Evolutionary conservation across 2,329 filamentous ascomycete genomes (phyloP), one percentile per base, ranked within the genome.

Genomic region (Diaporthe capsici): DNA sequence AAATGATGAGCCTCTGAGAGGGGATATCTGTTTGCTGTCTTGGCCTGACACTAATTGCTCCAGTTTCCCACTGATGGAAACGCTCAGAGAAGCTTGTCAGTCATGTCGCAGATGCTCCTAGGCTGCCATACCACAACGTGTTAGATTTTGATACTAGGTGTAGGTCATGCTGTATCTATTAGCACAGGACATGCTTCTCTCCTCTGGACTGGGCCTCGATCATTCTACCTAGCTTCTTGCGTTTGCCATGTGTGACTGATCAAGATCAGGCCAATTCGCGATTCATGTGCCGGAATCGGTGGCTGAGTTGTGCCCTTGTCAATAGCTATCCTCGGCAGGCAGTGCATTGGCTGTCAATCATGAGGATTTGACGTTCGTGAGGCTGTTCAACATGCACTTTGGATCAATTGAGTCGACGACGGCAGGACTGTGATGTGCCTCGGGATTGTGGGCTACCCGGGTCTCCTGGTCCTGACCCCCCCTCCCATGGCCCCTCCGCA

Each of bases 401-500:
- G 7, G 10, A 39, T 20, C 12, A 20, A n/a, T 42, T 63, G 60
- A 28, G 22, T 53, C 15, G 34, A 20, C 4, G 8, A 22, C 1
- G n/a, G 12, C 12, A 13, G 31, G 47, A 37, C 17, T 68, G 47
- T 39, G 47, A 65, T 65, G 39, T 0, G 39, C 31, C 39, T 7
- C 47, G 22, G 65, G 47, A 68, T 53, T 53, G 65, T 28, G 49
- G 65, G 65, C 65, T 28, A 42, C 65, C 65, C n/a, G 17, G 49
- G 8, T 55, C 42, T 65, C 37, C 51, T 13, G 34, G 42, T 65
- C 28, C 47, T 44, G 44, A 55, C 71, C 58, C 47, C 58, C 58
- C 68, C 28, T 34, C 71, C 34, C 44, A 20, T 31, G 31, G 31
- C 34, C 47, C 70, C 71, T 65, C 71, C 58, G 71, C 71, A 73